These are phyloP conservation scores for Cotoneaster glaucophyllus DNA, from an alignment of 306 rosid species.

Conservation along the genomic window DNA sequence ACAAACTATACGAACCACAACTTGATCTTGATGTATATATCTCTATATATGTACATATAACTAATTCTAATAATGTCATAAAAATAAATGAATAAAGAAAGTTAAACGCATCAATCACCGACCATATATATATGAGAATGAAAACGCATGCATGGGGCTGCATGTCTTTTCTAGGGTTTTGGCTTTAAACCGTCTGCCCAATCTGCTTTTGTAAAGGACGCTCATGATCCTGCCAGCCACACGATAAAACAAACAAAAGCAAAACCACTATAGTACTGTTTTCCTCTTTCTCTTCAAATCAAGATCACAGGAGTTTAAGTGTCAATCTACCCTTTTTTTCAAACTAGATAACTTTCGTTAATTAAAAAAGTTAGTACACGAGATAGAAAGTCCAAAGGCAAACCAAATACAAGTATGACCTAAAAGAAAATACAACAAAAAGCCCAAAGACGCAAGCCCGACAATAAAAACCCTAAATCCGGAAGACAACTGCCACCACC, in stretches of 20 bases:
- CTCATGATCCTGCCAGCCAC: neutral
- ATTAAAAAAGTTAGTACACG: too few species aligned
- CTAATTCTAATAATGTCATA: neutral
- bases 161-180: neutral
- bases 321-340: too few species aligned
- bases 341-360: too few species aligned
- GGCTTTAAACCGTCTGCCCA: slow-evolving; percentile 35
- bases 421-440: too few species aligned
- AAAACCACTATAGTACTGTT: neutral
- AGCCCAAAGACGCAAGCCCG: too few species aligned
- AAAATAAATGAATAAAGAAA: neutral
- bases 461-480: too few species aligned
- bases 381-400: too few species aligned
- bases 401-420: too few species aligned
- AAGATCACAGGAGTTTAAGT: too few species aligned
- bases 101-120: slow-evolving; percentile 24
- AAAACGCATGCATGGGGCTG: neutral
- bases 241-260: neutral
- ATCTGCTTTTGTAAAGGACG: slow-evolving; percentile 6
- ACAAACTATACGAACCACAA: neutral
- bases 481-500: too few species aligned
- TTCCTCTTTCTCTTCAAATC: neutral
- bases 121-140: slow-evolving; percentile 18
- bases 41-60: neutral
- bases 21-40: neutral